These are phyloP conservation scores for Malania oleifera DNA, from an alignment of 164 flowering plant genomes.

Conservation along the genomic window DNA sequence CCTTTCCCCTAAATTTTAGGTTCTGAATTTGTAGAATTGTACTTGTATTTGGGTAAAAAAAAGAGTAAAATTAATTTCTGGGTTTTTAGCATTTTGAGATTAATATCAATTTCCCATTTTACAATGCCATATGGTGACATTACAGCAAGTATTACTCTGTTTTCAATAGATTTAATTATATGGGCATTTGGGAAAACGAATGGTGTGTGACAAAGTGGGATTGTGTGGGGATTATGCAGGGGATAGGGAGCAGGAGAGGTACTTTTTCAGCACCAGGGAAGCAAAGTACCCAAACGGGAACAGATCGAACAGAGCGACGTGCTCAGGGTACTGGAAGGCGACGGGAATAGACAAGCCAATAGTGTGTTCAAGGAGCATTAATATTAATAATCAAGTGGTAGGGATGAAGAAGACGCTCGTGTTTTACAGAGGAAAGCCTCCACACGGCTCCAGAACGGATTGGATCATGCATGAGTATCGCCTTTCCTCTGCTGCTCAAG, in stretches of 20 bases:
- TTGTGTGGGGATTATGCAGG: constrained; percentile 25
- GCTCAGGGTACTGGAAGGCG: constrained; percentile 73
- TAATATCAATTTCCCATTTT: no score
- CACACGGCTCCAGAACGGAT: constrained; percentile 55
- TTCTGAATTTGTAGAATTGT: no score
- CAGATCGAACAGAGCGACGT: constrained; percentile 65
- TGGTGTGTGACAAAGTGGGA: no score
- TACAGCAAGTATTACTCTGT: no score
- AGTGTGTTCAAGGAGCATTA: constrained; percentile 20
- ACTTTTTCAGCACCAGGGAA: constrained; percentile 67
- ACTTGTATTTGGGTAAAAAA: no score
- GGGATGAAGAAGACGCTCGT: constrained; percentile 79
- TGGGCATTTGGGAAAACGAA: no score
- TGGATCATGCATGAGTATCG: constrained; percentile 85
- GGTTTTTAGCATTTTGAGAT: no score
- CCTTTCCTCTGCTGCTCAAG: constrained; percentile 13
- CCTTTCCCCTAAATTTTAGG: constrained; percentile 2
- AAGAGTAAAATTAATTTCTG: no score
- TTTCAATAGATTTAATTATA: no score
- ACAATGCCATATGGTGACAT: no score
- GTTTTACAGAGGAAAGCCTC: constrained; percentile 70
- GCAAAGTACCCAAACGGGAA: constrained; percentile 69
- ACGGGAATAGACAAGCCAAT: constrained; percentile 61
- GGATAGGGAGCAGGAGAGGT: constrained; percentile 55
- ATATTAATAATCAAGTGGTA: constrained; percentile 37